Evolutionary conservation across 257 asterid species (phyloP).

Genomic region (Henckelia pumila): DNA sequence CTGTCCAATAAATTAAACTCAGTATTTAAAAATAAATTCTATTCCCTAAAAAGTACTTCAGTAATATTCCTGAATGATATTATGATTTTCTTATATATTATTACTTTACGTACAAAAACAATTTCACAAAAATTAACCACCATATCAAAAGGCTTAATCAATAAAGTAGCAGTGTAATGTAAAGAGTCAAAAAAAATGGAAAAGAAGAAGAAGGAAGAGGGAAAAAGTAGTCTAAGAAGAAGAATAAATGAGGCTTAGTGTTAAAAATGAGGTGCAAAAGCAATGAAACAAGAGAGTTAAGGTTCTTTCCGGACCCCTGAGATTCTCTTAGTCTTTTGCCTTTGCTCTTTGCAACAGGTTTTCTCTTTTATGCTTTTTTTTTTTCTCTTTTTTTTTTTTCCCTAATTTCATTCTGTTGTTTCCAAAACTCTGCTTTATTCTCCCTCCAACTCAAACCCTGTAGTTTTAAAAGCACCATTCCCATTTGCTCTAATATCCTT

Average conservation of each 20-base stretch:
- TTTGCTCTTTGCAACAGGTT: conserved; percentile 76
- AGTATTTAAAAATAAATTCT: no score
- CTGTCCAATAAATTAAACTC: no score
- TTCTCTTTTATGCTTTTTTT: conserved; percentile 47
- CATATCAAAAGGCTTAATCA: conserved; percentile 30
- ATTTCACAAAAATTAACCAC: conserved; percentile 18
- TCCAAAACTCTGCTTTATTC: conserved; percentile 72
- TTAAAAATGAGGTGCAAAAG: conserved; percentile 26
- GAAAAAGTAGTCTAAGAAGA: conserved; percentile 42
- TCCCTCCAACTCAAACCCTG: conserved; percentile 51
- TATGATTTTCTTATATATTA: neutral
- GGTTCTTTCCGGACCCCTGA: conserved; percentile 44
- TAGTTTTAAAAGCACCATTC: conserved; percentile 31
- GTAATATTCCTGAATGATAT: no score
- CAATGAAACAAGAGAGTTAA: conserved; percentile 29
- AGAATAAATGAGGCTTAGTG: conserved; percentile 43
- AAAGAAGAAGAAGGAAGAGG: conserved; percentile 30
- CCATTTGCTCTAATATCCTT: conserved; percentile 32
- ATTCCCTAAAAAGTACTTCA: no score
- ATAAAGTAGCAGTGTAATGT: conserved; percentile 40
- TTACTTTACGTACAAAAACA: conserved; percentile 1
- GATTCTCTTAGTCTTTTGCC: conserved; percentile 61
- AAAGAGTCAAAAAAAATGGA: conserved; percentile 26
- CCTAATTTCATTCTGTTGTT: conserved; percentile 36
- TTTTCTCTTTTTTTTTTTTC: conserved; percentile 27